Base-by-base conservation (phyloP, 2,329 filamentous ascomycete species). In the Exutisphaerella laricina region DNA sequence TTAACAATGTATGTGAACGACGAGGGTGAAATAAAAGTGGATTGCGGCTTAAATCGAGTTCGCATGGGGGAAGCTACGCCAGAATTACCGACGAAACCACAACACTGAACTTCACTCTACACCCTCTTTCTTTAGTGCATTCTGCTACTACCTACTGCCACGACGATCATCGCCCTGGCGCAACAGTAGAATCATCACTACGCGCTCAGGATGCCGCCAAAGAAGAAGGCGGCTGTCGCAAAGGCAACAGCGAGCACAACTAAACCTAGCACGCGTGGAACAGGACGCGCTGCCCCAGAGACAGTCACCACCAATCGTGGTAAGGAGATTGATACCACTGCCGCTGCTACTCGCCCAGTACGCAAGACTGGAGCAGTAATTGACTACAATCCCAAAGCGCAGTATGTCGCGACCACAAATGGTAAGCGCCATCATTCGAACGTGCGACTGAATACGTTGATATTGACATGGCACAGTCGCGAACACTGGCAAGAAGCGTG, bases 291-390 rank as follows among this genome's bases (percentile, higher is more conserved):
- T 10, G 40, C 39, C 29, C 49, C 51, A 9, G 28, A 47, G 2
- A 48, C 51, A 5, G 39, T 57, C 28, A 57, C 55, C 1, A 48
- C 49, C 14, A 51, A 41, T 17, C 49, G 51, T 37, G 54, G 58
- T 25, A 58, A 50, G 40, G 57, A 54, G 14, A 38, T 49, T 35
- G 53, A 57, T 21, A 52, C 54, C 7, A 61, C 58, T 14, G 59
- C 60, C 22, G 57, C 57, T 25, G 43, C 47, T 17, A 50, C 41
- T 36, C 55, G 58, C 41, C 45, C 57, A 39, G 45, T 45, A 18
- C 54, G 55, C 40, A 39, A 26, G 9, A 41, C 32, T 18, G 36
- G 38, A 12, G 37, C 35, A 16, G 28, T 34, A 21, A n/a, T n/a
- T n/a, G 39, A 50, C 38, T 29, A 40, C 17, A 43, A 38, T 18